Conservation (phyloP, 2,329 filamentous ascomycete genomes). For the Colletotrichum sp. region DNA sequence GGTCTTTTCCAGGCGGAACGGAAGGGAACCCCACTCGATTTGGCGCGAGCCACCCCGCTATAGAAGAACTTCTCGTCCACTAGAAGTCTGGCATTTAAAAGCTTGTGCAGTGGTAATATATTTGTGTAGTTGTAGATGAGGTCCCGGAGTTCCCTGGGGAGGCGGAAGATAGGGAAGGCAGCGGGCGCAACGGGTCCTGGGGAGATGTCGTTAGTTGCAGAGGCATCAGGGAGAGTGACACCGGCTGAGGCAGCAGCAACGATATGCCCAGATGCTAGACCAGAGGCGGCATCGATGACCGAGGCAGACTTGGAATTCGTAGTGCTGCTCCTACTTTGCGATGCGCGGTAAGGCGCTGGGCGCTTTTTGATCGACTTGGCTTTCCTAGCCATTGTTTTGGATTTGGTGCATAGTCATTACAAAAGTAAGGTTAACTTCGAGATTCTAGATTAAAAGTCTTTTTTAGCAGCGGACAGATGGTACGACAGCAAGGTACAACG, state of each 20-base stretch:
- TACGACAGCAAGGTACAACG: too few relatives aligned
- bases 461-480: background rate
- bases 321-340: background rate
- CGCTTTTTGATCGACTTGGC: background rate
- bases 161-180: background rate
- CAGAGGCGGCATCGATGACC: background rate
- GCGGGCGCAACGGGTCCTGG: background rate
- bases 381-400: background rate
- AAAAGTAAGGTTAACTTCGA: too few relatives aligned
- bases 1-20: background rate
- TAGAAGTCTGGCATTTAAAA: background rate
- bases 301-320: background rate
- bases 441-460: accelerated
- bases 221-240: background rate
- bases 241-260: background rate
- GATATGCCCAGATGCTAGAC: accelerated
- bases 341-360: background rate
- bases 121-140: background rate
- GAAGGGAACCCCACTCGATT: background rate
- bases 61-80: background rate
- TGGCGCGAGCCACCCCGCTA: background rate
- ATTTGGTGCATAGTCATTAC: too few relatives aligned
- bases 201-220: background rate
- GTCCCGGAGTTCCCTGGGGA: background rate
- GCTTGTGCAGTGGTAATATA: accelerated